Evolutionary conservation across 129 eudicot species (phyloP), one percentile per base, ranked within the genome.

Genomic region (Lonicera japonica): DNA sequence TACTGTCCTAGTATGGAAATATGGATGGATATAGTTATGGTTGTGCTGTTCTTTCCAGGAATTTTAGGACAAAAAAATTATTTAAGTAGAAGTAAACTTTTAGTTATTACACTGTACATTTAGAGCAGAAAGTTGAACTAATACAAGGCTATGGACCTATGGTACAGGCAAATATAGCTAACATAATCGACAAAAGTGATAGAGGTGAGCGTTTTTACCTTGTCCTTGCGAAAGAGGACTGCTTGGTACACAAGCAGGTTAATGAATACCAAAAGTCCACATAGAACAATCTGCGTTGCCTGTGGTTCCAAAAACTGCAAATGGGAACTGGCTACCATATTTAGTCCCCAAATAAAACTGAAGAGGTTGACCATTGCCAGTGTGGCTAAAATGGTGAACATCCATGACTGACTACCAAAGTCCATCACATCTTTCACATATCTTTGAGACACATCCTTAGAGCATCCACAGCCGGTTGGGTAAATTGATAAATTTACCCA

Each of bases 301-400:
- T 61, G 56, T 55, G 53, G 53, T 14, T 47, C 53, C 53, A 47
- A 47, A 47, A 8, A 14, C 53, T 47, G 16, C 53, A 47, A n/a
- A n/a, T n/a, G n/a, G n/a, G n/a, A n/a, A n/a, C n/a, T n/a, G n/a
- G n/a, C n/a, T n/a, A 47, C 53, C n/a, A 10, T 15, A 11, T 47
- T 8, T 47, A 7, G 0, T 20, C 14, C 8, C 19, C 63, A 17
- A 25, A 14, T 0, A 15, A 58, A 58, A 25, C 19, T 14, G 63
- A 58, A 58, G 3, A 58, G 45, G 45, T 58, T 58, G 7, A 25
- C 1, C 63, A 58, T 45, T 24, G 73, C 79, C 25, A 73, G 58
- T 9, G 79, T 73, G 11, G 76, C 64, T 47, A 79, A 38, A 18
- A 73, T 59, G 41, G 22, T 69, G 83, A 79, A 69, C 80, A 73